Conservation (phyloP, 169 alveolate genomes). For the Prorocentrum cordatum region DNA sequence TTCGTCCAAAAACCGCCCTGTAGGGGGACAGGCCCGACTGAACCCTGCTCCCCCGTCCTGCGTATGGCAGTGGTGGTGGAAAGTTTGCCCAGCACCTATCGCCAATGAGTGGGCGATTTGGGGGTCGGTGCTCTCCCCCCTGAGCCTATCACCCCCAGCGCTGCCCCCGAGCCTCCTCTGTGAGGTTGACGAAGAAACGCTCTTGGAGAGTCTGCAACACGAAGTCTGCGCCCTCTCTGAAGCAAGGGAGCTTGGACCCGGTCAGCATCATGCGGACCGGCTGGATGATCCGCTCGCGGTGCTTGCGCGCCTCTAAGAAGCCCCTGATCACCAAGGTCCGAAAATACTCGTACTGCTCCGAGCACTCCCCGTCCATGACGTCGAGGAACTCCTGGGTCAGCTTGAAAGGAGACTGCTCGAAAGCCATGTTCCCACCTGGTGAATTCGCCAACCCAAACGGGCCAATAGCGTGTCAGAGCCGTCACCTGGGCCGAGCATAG, state of each 20-base stretch:
- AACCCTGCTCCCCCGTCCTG: too few species aligned
- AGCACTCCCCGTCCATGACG: conserved; percentile 88
- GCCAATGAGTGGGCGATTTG: too few species aligned
- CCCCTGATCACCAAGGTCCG: conserved; percentile 78
- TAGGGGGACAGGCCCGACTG: too few species aligned
- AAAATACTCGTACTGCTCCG: conserved; percentile 86
- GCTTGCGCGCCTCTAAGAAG: conserved; percentile 83
- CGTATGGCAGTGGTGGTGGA: too few species aligned
- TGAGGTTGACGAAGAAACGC: conserved; percentile 43
- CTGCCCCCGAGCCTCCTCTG: conserved; percentile 56
- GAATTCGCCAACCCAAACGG: conserved; percentile 90
- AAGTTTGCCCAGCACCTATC: too few species aligned
- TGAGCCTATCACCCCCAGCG: too few species aligned
- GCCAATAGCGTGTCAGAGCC: too few species aligned
- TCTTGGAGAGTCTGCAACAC: conserved; percentile 49
- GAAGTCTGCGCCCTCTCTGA: conserved; percentile 49
- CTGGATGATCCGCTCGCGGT: conserved; percentile 82
- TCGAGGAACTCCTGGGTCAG: conserved; percentile 91
- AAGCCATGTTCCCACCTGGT: conserved; percentile 90
- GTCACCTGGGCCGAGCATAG: too few species aligned
- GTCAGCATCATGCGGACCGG: conserved; percentile 85
- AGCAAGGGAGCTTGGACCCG: conserved; percentile 52
- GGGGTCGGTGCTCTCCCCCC: too few species aligned
- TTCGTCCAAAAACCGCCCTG: too few species aligned
- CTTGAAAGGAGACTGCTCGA: conserved; percentile 94